These are phyloP conservation scores for Populus hybrid DNA, from an alignment of 441 rosid genomes.

Conservation along the genomic window DNA sequence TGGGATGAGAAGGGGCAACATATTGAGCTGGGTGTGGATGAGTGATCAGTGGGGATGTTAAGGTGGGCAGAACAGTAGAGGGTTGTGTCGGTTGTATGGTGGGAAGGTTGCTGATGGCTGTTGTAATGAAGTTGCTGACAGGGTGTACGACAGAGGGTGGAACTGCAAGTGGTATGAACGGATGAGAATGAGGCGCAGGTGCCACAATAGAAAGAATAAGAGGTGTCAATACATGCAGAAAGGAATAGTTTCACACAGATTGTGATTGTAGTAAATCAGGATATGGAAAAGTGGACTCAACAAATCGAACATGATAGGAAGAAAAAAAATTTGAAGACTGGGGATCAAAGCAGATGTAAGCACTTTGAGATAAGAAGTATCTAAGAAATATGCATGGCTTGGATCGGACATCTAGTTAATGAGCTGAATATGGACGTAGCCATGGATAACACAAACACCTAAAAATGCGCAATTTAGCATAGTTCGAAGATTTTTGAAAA, in stretches of 20 bases:
- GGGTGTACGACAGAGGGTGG: rapidly evolving
- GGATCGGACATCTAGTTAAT: not conserved
- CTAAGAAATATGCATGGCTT: not conserved
- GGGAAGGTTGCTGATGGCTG: rapidly evolving
- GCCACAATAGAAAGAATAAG: rapidly evolving
- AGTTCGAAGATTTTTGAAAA: rapidly evolving
- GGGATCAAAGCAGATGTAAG: not conserved
- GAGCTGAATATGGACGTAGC: not conserved
- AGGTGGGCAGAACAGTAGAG: rapidly evolving
- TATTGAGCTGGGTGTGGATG: rapidly evolving
- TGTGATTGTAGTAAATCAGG: not conserved
- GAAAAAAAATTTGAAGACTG: not conserved
- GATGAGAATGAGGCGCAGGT: rapidly evolving
- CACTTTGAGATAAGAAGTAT: not conserved
- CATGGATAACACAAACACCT: not conserved
- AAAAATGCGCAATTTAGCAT: not conserved
- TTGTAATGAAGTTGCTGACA: too few relatives aligned
- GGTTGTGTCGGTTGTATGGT: rapidly evolving
- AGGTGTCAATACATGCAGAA: not conserved
- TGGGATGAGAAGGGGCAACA: not conserved
- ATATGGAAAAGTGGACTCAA: not conserved
- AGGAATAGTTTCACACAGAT: too few relatives aligned
- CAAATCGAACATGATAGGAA: not conserved
- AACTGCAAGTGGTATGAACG: not conserved
- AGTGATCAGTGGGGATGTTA: rapidly evolving